A percentile compares a stretch with the other conserved stretches of the same genome.
Evolutionary conservation across 1,284 basidiomycete genomes (phyloP).

Genomic region (Megacollybia platyphylla): DNA sequence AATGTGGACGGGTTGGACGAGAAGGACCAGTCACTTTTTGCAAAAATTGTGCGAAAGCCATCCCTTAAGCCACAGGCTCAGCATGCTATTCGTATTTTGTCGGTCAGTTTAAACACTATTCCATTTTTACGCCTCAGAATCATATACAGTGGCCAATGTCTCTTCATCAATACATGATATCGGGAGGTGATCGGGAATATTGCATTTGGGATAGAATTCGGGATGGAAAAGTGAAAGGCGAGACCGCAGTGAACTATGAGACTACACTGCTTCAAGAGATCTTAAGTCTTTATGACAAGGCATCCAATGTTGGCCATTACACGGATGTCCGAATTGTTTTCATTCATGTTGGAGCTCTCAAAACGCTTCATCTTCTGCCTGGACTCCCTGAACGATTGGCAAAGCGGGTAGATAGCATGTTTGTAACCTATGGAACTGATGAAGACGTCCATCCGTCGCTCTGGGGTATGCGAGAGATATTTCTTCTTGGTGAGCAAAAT

Average conservation of each 20-base stretch:
- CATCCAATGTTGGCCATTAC: slow-evolving; percentile 22
- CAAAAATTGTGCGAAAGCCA: not conserved
- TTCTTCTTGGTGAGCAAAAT: slow-evolving; percentile 38
- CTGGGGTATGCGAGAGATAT: slow-evolving; percentile 54
- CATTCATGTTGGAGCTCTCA: slow-evolving; percentile 45
- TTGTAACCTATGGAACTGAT: slow-evolving; percentile 56
- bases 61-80: not conserved
- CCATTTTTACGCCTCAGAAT: slow-evolving; percentile 5
- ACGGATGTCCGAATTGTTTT: slow-evolving; percentile 27
- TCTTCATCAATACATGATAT: slow-evolving; percentile 14
- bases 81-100: slow-evolving; percentile 28
- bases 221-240: no score
- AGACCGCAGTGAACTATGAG: slow-evolving; percentile 17
- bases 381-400: slow-evolving; percentile 29
- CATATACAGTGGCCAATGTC: slow-evolving; percentile 2
- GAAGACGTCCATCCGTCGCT: slow-evolving; percentile 27
- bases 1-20: not conserved
- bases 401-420: slow-evolving; percentile 31
- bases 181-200: slow-evolving; percentile 18
- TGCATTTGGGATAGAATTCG: not conserved
- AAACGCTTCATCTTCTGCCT: slow-evolving; percentile 29
- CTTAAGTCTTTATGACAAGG: slow-evolving; percentile 24
- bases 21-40: not conserved
- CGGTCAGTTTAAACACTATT: slow-evolving; percentile 28
- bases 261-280: slow-evolving; percentile 29